Conservation (phyloP, 2,329 filamentous ascomycete species). For the Xylariaceae sp. region DNA sequence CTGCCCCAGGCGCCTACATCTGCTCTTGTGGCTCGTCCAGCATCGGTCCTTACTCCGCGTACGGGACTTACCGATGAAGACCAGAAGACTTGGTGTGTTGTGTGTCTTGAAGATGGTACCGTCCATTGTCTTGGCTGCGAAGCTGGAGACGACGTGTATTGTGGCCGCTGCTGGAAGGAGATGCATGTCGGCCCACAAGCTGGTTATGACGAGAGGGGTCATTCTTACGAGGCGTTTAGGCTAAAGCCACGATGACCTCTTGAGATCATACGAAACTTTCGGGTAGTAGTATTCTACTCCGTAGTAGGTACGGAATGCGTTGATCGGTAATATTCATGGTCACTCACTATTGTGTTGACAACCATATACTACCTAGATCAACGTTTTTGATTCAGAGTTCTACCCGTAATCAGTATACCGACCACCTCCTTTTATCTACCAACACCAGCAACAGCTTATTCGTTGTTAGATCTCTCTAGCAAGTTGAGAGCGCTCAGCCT, state of each 20-base stretch:
- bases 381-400: background rate
- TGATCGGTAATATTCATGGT: no score
- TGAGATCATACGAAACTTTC: background rate
- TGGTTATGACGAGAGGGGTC: constrained; percentile 63
- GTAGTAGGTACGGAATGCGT: background rate
- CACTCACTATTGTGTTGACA: no score
- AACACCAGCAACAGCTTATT: background rate
- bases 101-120: constrained; percentile 74
- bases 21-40: constrained; percentile 39
- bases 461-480: background rate
- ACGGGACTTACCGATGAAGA: constrained; percentile 61
- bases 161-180: constrained; percentile 72
- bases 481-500: background rate
- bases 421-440: background rate
- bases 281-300: no score
- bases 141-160: constrained; percentile 59
- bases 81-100: constrained; percentile 71
- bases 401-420: background rate
- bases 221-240: constrained; percentile 59
- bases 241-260: constrained; percentile 6
- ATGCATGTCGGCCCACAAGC: constrained; percentile 68
- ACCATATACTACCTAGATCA: no score
- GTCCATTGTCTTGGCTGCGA: constrained; percentile 69
- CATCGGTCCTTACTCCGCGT: constrained; percentile 36
- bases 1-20: constrained; percentile 49